Percentiles rank a stretch among this genome's conserved stretches.
Conservation (phyloP, 1,284 basidiomycete species). For the Rhodotorula glutinis region DNA sequence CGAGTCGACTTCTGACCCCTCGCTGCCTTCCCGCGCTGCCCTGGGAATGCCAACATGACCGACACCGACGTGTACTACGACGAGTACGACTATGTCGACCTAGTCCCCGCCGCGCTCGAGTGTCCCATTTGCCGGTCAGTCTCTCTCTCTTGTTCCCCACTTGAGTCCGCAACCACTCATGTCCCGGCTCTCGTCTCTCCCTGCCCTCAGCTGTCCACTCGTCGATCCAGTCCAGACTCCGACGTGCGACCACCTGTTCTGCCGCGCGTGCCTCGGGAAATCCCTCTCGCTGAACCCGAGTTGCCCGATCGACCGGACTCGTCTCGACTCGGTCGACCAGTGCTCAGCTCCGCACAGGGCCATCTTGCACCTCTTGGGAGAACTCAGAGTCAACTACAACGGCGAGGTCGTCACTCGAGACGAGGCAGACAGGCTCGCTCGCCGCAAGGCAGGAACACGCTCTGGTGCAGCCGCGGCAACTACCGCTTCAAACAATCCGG, state of each 20-base stretch:
- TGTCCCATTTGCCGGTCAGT: slow-evolving; percentile 32
- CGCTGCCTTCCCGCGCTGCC: no score
- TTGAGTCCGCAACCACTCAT: neutral
- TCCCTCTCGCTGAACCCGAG: slow-evolving; percentile 24
- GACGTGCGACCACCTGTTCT: slow-evolving; percentile 29
- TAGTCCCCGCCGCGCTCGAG: slow-evolving; percentile 16
- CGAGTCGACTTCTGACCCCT: no score
- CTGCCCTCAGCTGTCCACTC: slow-evolving; percentile 13
- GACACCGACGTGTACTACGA: no score
- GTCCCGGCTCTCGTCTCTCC: no score
- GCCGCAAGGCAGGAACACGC: neutral
- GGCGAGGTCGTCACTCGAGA: neutral
- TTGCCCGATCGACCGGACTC: slow-evolving; percentile 37
- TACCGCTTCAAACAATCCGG: no score
- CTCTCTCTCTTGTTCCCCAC: neutral
- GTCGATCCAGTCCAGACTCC: slow-evolving; percentile 20
- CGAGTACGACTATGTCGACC: slow-evolving; percentile 8
- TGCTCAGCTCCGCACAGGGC: slow-evolving; percentile 28
- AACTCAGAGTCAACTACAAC: slow-evolving; percentile 29
- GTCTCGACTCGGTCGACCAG: neutral
- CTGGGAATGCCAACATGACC: no score
- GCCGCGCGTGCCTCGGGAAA: slow-evolving; percentile 24
- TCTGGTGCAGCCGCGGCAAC: neutral
- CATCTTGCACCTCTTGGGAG: slow-evolving; percentile 31
- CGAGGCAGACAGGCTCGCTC: neutral